Evolutionary conservation across 116 monocot genomes (phyloP), one percentile per base, ranked within the genome.

Genomic region (Cymodocea nodosa): DNA sequence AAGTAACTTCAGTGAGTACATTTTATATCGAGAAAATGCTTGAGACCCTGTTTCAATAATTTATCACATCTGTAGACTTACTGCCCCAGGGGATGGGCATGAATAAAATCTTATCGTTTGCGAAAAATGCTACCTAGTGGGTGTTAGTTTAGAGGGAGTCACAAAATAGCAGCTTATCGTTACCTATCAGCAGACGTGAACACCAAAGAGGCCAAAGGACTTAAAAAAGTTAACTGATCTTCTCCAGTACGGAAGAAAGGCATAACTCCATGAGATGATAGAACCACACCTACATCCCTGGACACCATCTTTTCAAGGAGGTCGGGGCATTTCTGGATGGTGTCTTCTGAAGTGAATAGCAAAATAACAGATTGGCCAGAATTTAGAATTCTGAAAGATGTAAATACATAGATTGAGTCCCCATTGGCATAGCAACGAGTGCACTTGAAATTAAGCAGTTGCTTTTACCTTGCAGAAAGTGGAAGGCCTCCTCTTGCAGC

Each of bases 151-250:
- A 44, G 11, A 44, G 44, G 7, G 56, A 9, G 22, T 20, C 18
- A 56, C 2, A 22, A 19, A 8, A 56, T 9, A 56, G 23, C 23
- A 23, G 56, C 35, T 14, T 60, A 20, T 60, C 15, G 44, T 69
- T 80, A 95, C 95, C 90, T 85, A 71, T 95, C 95, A 57, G 83
- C 63, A 51, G 81, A 74, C 24, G 71, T 76, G 78, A 90, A 68
- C 15, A 95, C 65, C 48, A 83, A 73, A 51, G 77, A 77, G 59
- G 73, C 44, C 57, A 81, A 84, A 35, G 61, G 83, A n/a, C 68
- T 75, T 1, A 78, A 23, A 70, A 80, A 10, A 70, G 19, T 77
- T 15, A 62, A 48, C 19, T 64, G 51, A 63, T 66, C 61, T 59
- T 54, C 23, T 64, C 71, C 77, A 56, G 56, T 66, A 52, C 44